Evolutionary conservation across 1,284 basidiomycete genomes (phyloP).

Genomic region (Puccinia triticina): DNA sequence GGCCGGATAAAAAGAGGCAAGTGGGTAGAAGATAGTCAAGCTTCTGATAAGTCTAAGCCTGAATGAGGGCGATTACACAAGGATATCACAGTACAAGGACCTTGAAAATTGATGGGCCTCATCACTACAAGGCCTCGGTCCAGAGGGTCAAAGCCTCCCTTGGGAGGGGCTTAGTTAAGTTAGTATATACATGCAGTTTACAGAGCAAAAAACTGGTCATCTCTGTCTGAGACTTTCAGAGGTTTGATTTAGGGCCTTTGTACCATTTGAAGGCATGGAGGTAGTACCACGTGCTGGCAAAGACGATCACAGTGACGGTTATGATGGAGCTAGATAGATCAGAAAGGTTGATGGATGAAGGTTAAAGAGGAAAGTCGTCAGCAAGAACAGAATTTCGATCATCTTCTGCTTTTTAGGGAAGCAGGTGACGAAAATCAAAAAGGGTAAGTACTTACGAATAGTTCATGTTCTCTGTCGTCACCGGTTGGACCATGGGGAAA

Average conservation of each 20-base stretch:
- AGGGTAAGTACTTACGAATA: constrained; percentile 18
- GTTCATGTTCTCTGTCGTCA: constrained; percentile 74
- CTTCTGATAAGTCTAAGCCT: no score
- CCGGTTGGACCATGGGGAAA: constrained; percentile 71
- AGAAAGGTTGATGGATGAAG: not conserved
- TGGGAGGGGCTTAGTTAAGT: no score
- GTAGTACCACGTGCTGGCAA: constrained; percentile 37
- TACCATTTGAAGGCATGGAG: constrained; percentile 44
- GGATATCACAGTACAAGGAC: no score
- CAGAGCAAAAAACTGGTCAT: no score
- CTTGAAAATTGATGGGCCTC: no score
- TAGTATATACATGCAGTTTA: no score
- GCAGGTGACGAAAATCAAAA: not conserved
- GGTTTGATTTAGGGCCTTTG: constrained; percentile 31
- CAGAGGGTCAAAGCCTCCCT: no score
- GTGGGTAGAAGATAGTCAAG: no score
- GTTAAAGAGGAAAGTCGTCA: not conserved
- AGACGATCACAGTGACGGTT: not conserved
- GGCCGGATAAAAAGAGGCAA: no score
- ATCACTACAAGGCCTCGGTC: no score
- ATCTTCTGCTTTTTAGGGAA: not conserved
- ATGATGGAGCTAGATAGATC: constrained; percentile 25
- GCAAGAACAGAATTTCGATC: no score
- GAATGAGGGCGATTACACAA: no score
- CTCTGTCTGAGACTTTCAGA: not conserved